These are phyloP conservation scores for Dendrobium officinale DNA, from an alignment of 106 monocot genomes.

Conservation along the genomic window DNA sequence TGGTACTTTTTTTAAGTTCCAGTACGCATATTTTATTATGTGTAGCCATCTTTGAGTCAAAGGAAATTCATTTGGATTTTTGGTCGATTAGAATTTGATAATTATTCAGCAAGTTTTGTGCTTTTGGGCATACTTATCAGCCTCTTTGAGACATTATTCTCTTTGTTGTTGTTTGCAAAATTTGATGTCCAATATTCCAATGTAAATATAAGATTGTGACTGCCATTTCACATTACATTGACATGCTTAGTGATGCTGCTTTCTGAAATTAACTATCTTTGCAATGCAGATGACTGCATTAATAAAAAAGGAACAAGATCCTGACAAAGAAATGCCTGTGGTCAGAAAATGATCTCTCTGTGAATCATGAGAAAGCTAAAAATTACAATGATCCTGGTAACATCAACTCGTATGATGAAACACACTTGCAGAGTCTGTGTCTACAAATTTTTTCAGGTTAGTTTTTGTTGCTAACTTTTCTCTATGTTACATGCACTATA, in stretches of 20 bases:
- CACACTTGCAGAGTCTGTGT: slow-evolving; percentile 14
- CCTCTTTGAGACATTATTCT: background rate
- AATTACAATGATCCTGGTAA: background rate
- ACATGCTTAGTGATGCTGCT: background rate
- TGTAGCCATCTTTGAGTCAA: too few relatives aligned
- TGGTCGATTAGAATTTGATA: too few relatives aligned
- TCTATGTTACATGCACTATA: too few relatives aligned
- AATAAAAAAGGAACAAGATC: slow-evolving; percentile 48
- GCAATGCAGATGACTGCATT: slow-evolving; percentile 39
- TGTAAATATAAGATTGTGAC: background rate
- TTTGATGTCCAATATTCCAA: too few relatives aligned
- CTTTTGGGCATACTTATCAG: too few relatives aligned
- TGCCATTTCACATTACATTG: background rate
- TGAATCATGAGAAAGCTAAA: slow-evolving; percentile 9
- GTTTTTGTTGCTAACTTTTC: background rate
- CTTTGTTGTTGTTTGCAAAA: background rate
- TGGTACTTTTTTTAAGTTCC: too few relatives aligned
- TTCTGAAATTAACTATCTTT: background rate
- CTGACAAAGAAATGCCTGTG: slow-evolving; percentile 30
- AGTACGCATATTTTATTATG: too few relatives aligned
- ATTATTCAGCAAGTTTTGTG: too few relatives aligned
- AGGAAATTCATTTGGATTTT: too few relatives aligned
- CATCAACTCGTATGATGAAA: slow-evolving; percentile 18
- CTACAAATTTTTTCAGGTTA: slow-evolving; percentile 21
- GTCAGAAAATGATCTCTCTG: slow-evolving; percentile 7